Percentiles rank a stretch among this genome's conserved stretches.
phyloP scores from a whole-genome alignment of 768 basidiomycete species.

The Pisolithus albus region DNA sequence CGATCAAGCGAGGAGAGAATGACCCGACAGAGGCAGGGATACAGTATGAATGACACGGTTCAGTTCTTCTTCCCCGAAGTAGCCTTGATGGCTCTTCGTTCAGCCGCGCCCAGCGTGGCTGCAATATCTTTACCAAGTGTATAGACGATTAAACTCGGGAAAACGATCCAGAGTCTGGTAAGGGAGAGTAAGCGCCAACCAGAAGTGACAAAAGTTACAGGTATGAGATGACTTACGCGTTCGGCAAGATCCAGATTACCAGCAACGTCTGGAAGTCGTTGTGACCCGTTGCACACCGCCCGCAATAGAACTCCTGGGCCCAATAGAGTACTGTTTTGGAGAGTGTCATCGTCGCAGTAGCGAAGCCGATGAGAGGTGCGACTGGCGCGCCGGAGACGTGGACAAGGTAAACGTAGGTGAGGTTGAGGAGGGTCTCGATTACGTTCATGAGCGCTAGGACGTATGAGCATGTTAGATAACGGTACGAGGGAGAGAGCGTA shows the following conservation, averaged over 20 bases:
- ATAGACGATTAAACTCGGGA: constrained; percentile 56
- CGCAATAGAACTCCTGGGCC: constrained; percentile 73
- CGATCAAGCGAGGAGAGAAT: no score
- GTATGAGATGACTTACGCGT: constrained; percentile 48
- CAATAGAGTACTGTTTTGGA: constrained; percentile 83
- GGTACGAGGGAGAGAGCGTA: constrained; percentile 26
- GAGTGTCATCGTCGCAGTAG: constrained; percentile 68
- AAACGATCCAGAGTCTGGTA: constrained; percentile 65
- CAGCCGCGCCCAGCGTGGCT: constrained; percentile 31
- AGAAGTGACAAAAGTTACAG: no score
- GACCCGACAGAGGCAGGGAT: no score
- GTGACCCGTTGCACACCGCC: constrained; percentile 68
- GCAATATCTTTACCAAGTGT: constrained; percentile 60
- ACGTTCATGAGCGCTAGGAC: constrained; percentile 66
- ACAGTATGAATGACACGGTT: not conserved
- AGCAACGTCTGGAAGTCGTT: constrained; percentile 49
- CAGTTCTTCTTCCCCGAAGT: constrained; percentile 25
- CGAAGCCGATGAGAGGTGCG: constrained; percentile 71
- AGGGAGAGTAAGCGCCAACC: not conserved
- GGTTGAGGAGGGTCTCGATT: constrained; percentile 69
- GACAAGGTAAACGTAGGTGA: constrained; percentile 69
- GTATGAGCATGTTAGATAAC: not conserved
- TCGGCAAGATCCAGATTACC: constrained; percentile 67
- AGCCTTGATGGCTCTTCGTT: constrained; percentile 21
- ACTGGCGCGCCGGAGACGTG: constrained; percentile 54